phyloP scores from a whole-genome alignment of 2,329 filamentous ascomycete species.

The Fusarium sp. region DNA sequence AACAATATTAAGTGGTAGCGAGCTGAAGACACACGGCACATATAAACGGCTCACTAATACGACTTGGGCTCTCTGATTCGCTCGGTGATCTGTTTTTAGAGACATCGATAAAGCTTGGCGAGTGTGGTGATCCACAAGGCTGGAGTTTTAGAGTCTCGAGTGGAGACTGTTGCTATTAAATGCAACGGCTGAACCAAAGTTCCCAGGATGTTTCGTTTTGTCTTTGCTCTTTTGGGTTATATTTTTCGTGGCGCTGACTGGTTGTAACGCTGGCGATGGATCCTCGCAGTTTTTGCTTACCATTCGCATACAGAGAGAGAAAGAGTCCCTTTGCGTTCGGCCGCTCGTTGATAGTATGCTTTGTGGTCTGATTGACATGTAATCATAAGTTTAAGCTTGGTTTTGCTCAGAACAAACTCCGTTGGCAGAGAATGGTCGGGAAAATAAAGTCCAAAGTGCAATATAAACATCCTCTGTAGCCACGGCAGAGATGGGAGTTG shows the following conservation, averaged over 20 bases:
- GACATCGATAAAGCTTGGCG: slow-evolving; percentile 1
- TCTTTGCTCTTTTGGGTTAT: neutral
- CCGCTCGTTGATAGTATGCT: neutral
- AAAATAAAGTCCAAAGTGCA: too few relatives aligned
- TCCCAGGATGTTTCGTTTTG: neutral
- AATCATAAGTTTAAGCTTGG: neutral
- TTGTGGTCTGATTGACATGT: neutral
- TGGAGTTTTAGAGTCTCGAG: neutral
- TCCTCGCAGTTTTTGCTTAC: neutral
- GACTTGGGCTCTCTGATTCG: neutral
- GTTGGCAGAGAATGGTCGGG: too few relatives aligned
- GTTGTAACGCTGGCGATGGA: neutral
- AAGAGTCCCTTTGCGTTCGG: neutral
- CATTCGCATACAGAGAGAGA: neutral
- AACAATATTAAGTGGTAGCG: neutral
- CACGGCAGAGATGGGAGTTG: neutral
- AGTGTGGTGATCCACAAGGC: slow-evolving; percentile 8
- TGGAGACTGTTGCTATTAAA: neutral
- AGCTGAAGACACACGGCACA: neutral
- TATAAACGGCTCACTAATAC: neutral
- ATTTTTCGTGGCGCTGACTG: neutral
- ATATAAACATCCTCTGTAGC: neutral
- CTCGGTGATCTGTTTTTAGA: neutral
- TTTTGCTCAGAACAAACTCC: too few relatives aligned
- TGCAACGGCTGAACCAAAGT: neutral